Evolutionary conservation across 2,329 filamentous ascomycete species (phyloP), one percentile per base, ranked within the genome.

Genomic region (Aureobasidium lini): DNA sequence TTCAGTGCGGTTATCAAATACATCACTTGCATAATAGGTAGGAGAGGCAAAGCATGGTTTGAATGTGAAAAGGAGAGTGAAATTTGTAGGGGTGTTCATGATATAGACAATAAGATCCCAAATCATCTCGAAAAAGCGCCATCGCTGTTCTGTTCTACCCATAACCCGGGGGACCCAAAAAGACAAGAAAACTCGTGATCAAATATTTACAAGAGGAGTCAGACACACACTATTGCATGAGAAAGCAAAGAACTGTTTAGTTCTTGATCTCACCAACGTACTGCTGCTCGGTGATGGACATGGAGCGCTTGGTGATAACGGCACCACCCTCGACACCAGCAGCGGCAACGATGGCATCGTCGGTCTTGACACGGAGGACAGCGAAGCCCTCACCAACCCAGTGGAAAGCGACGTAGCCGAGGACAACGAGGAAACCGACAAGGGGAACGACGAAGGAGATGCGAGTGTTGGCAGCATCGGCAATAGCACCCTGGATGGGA

Each of bases 401-500:
- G 66, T 70, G 68, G 62, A 63, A 66, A 23, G 60, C 61, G 42
- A 67, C 68, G 65, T 72, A 73, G n/a, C 52, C 66, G 23, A 73
- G 66, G 15, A 72, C 76, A 46, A 73, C 72, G 36, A 73, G 59
- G 66, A 78, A 78, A 23, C 75, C 75, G 56, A 75, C 69, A 13
- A 77, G 67, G 5, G 76, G 75, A 0, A 77, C 75, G 28, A 77
- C 58, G 66, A 77, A 77, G 13, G 73, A 76, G 66, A 76, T 74
- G 5, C 73, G 65, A 29, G 73, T 77, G 57, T 64, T 67, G 44
- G 66, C 71, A 6, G 71, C 64, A 62, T 75, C 73, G 42, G 74
- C 75, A 46, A 76, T 68, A 54, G 70, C 71, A 59, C 69, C 71
- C 61, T 71, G 69, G 56, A 72, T 71, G 4, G 70, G 70, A n/a